Base-by-base conservation (phyloP, 495 filamentous ascomycete species). In the Neurospora terricola region DNA sequence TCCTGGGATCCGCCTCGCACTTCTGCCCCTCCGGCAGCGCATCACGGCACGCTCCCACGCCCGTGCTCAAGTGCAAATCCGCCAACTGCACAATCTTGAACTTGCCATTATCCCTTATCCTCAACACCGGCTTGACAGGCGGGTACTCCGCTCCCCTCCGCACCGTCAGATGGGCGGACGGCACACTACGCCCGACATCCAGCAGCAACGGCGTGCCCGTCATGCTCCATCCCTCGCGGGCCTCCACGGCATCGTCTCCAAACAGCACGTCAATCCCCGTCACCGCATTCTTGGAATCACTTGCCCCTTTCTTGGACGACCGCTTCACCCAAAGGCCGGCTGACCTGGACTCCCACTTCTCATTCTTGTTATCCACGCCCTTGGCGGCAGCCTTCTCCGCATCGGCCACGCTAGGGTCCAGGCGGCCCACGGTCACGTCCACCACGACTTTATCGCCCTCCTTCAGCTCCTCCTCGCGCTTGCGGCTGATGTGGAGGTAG, bases 51-150 rank as follows among this genome's bases (percentile, higher is more conserved):
- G 79, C 75, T 8, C 96, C 96, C 7, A 93, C 85, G 38, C 96
- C 96, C 3, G 96, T 99, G 73, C 92, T 93, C 73, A 99, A 80
- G 82, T 99, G 96, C 71, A 97, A 77, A 85, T 99, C 96, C 66
- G 94, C 90, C 70, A 96, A 80, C 80, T 99, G 96, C 88, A 99
- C 90, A 73, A 99, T 96, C 83, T 98, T 98, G 82, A 98, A 98
- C 74, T 90, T 92, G n/a, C 94, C 94, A 80, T 96, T 92, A 37
- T 95, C 92, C 69, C 88, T 87, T 72, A 99, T 91, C 70, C 90
- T 87, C 16, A 91, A 92, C n/a, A 85, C 81, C 0, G 93, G 91
- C 77, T 89, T 92, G 74, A 88, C 84, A 66, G 54, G 27, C 16
- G 81, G 76, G 72, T 88, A 86, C 8, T 87, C 87, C 38, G 86